These are phyloP conservation scores for Acephala macrosclerotiorum DNA, from an alignment of 2,329 filamentous ascomycete genomes.

Conservation along the genomic window DNA sequence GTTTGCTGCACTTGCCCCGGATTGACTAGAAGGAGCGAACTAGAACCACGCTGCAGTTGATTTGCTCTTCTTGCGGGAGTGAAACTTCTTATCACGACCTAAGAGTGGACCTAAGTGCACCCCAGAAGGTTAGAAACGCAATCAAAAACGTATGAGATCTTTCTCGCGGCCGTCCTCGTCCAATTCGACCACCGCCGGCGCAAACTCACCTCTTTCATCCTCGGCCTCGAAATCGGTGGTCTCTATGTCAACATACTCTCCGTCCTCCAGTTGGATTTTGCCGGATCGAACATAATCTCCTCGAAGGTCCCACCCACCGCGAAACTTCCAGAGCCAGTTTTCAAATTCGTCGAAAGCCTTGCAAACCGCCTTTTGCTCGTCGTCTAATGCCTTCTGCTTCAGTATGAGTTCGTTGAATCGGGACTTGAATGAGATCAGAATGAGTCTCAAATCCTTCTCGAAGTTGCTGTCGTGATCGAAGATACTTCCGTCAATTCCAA, in stretches of 20 bases:
- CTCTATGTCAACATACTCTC: constrained; percentile 53
- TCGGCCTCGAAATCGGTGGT: constrained; percentile 60
- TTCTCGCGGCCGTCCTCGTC: constrained; percentile 44
- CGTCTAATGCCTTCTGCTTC: constrained; percentile 46
- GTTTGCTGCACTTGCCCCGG: constrained; percentile 25
- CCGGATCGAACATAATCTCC: constrained; percentile 57
- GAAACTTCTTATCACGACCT: background rate
- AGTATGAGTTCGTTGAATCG: constrained; percentile 57
- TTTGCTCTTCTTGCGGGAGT: constrained; percentile 1
- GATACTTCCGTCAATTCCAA: constrained; percentile 55
- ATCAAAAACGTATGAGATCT: constrained; percentile 42
- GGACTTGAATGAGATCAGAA: constrained; percentile 62
- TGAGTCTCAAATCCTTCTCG: constrained; percentile 50
- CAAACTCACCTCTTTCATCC: constrained; percentile 50
- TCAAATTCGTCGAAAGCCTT: constrained; percentile 58
- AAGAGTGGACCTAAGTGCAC: constrained; percentile 33
- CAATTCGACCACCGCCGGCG: constrained; percentile 43
- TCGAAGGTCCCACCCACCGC: constrained; percentile 62
- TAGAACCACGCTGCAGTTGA: background rate
- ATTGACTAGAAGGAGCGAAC: constrained; percentile 14
- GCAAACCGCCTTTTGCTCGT: constrained; percentile 53
- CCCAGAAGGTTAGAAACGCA: constrained; percentile 31
- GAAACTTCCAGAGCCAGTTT: constrained; percentile 52
- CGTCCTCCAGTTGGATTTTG: constrained; percentile 59
- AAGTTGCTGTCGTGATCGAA: constrained; percentile 44